Percentiles rank a stretch among this genome's conserved stretches.
Conservation (phyloP, 176 grass and related monocot species). For the Aegilops umbellulata region DNA sequence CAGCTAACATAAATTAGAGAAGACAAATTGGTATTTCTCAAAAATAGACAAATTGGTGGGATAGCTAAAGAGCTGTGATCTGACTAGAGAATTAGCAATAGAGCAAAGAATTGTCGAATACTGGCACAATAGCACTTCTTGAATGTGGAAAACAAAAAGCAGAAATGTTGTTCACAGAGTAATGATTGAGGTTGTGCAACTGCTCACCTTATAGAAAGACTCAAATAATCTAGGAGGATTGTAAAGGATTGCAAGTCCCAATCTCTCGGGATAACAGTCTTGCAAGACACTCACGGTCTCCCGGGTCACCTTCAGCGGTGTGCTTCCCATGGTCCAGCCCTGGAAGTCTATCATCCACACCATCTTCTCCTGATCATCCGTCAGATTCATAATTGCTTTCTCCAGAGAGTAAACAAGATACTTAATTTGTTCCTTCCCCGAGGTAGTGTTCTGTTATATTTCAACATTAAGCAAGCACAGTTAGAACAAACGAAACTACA, state of each 20-base stretch:
- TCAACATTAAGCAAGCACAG: background rate
- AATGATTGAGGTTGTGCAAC: conserved; percentile 3
- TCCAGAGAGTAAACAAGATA: conserved; percentile 82
- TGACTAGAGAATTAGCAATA: background rate
- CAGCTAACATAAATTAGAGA: background rate
- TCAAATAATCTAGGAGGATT: conserved; percentile 88
- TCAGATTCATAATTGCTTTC: conserved; percentile 70
- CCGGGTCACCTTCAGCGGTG: conserved; percentile 60
- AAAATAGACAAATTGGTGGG: background rate
- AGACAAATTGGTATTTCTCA: background rate
- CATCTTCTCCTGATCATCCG: conserved; percentile 68
- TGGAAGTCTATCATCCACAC: conserved; percentile 84
- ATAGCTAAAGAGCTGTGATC: background rate
- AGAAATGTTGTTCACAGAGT: background rate
- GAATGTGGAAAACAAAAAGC: background rate
- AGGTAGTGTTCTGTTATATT: conserved; percentile 59
- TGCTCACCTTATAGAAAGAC: conserved; percentile 72
- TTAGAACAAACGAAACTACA: background rate
- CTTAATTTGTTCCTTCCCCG: conserved; percentile 63
- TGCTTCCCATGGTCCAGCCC: conserved; percentile 60
- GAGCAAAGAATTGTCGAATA: background rate
- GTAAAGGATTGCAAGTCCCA: conserved; percentile 71
- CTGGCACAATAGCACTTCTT: background rate
- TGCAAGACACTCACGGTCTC: conserved; percentile 71
- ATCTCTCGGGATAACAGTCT: conserved; percentile 81